These are phyloP conservation scores for Colletotrichum theobromicola DNA, from an alignment of 2,329 filamentous ascomycete species.

Conservation along the genomic window DNA sequence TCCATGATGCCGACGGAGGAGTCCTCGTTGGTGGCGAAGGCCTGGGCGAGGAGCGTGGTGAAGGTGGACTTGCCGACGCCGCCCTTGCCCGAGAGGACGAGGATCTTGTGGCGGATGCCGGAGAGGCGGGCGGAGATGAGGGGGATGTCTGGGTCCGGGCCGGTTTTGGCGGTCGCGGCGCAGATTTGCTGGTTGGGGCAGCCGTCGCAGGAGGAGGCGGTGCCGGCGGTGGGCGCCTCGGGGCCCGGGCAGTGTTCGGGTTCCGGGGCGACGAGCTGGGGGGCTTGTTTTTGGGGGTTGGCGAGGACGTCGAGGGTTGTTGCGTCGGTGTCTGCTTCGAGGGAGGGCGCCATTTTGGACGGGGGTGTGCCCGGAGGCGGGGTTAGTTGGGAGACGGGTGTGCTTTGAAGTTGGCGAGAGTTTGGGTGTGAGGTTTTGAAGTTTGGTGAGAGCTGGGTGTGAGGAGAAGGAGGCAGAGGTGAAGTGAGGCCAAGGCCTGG, in stretches of 20 bases:
- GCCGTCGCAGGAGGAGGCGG: constrained; percentile 85
- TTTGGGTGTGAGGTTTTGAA: not conserved
- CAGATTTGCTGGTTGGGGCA: constrained; percentile 97
- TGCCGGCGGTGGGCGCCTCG: constrained; percentile 73
- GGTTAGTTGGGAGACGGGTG: no score
- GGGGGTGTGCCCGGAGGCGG: not conserved
- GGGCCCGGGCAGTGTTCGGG: constrained; percentile 97
- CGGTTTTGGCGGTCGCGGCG: constrained; percentile 84
- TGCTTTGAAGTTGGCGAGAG: no score
- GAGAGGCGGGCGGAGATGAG: constrained; percentile 84
- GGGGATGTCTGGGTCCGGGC: constrained; percentile 92
- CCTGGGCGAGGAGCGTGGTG: constrained; percentile 84
- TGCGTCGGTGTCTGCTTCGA: constrained; percentile 76
- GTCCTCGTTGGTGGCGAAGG: constrained; percentile 81
- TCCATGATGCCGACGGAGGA: constrained; percentile 94
- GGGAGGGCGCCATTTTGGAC: constrained; percentile 75
- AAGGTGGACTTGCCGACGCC: constrained; percentile 98
- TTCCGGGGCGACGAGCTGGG: constrained; percentile 89
- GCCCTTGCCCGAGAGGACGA: constrained; percentile 93
- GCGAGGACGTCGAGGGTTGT: constrained; percentile 74
- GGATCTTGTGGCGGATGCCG: constrained; percentile 86
- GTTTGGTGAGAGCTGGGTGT: not conserved
- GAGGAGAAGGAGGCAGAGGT: not conserved
- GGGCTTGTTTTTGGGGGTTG: constrained; percentile 78
- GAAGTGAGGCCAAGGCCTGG: not conserved